Evolutionary conservation across 495 filamentous ascomycete species (phyloP).

Genomic region (Aspergillus affinis): DNA sequence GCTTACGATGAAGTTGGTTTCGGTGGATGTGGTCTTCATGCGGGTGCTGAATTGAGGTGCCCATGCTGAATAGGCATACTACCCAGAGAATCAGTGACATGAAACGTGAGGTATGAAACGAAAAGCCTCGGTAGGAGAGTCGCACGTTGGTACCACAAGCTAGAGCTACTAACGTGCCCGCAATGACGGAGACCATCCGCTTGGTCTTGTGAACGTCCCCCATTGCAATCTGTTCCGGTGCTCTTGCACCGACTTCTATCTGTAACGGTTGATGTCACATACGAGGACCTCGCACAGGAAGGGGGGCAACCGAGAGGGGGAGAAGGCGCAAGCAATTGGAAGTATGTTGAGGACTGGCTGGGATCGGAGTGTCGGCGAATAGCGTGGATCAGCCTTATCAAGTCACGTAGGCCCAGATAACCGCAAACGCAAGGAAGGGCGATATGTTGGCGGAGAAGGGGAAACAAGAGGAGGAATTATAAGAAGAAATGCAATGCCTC

Average conservation of each 20-base stretch:
- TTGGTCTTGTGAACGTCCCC: conserved; percentile 27
- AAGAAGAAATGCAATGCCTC: not conserved
- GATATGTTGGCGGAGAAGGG: not conserved
- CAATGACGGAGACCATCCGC: conserved; percentile 74
- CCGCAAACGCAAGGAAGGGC: not conserved
- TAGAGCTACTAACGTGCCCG: conserved; percentile 81
- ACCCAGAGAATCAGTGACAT: conserved; percentile 2
- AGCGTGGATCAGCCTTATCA: conserved; percentile 7
- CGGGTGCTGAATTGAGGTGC: conserved; percentile 88
- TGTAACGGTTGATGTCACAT: not conserved
- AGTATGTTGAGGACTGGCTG: not conserved
- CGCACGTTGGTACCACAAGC: conserved; percentile 92
- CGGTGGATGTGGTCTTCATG: conserved; percentile 81
- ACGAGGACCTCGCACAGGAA: conserved; percentile 4
- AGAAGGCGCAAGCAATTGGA: not conserved
- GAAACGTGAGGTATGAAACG: not conserved
- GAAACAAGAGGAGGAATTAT: conserved; percentile 1
- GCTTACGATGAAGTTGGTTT: conserved; percentile 84
- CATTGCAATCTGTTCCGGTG: conserved; percentile 25
- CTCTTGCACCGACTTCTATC: conserved; percentile 2
- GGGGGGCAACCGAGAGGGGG: not conserved
- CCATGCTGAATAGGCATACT: conserved; percentile 99
- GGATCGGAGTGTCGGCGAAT: conserved; percentile 6
- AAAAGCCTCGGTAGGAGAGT: not conserved
- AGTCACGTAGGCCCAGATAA: conserved; percentile 2